Percentiles rank a stretch among this genome's conserved stretches.
These are phyloP conservation scores for Penicillium psychrosexuale DNA, from an alignment of 2,329 filamentous ascomycete species.

Conservation along the genomic window DNA sequence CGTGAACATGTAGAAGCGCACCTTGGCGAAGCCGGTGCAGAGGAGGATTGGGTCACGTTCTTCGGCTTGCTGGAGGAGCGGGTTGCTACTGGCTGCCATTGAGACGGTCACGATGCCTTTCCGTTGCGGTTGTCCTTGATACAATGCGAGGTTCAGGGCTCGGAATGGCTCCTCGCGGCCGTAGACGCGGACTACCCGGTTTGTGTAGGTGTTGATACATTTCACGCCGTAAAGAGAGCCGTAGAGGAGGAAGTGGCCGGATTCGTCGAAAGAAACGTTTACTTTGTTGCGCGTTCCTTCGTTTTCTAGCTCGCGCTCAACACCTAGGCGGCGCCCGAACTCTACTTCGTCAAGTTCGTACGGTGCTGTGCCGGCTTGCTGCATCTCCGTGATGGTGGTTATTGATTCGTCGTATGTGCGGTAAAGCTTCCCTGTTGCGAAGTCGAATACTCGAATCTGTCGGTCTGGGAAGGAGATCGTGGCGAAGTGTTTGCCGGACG, in stretches of 20 bases:
- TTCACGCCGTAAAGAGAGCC: slow-evolving; percentile 90
- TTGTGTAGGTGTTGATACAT: slow-evolving; percentile 93
- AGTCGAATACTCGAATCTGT: slow-evolving; percentile 91
- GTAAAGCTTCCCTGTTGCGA: slow-evolving; percentile 79
- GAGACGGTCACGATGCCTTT: slow-evolving; percentile 90
- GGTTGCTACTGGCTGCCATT: slow-evolving; percentile 95
- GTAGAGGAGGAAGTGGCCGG: slow-evolving; percentile 90
- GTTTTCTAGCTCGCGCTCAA: slow-evolving; percentile 81
- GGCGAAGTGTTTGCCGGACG: slow-evolving; percentile 79
- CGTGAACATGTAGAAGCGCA: slow-evolving; percentile 97
- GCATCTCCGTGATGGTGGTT: slow-evolving; percentile 85
- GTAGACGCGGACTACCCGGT: slow-evolving; percentile 85
- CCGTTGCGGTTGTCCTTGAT: slow-evolving; percentile 93
- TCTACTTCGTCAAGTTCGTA: slow-evolving; percentile 85
- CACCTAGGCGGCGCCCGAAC: slow-evolving; percentile 81
- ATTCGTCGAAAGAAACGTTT: slow-evolving; percentile 94
- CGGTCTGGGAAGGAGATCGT: slow-evolving; percentile 90
- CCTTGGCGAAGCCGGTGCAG: slow-evolving; percentile 77
- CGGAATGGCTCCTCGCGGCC: slow-evolving; percentile 86
- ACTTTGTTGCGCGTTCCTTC: slow-evolving; percentile 64
- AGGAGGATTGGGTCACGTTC: slow-evolving; percentile 85
- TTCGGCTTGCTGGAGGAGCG: slow-evolving; percentile 87
- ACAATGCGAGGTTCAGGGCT: slow-evolving; percentile 76
- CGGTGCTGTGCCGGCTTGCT: slow-evolving; percentile 81
- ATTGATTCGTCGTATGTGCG: slow-evolving; percentile 95